These are phyloP conservation scores for Oropetium thomaeum DNA, from an alignment of 176 grass and related monocot genomes.

Conservation along the genomic window DNA sequence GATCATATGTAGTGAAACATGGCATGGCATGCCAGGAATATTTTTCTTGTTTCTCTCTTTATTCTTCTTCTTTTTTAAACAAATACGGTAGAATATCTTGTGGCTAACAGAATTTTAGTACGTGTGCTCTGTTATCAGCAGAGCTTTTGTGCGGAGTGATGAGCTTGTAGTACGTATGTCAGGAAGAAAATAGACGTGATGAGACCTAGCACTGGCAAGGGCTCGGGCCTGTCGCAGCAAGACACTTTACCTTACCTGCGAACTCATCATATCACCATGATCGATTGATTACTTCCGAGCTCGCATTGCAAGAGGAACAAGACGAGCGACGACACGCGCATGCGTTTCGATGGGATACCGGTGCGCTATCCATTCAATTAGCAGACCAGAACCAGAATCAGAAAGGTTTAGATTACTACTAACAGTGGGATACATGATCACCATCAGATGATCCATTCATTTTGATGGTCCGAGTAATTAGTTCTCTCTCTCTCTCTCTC, in stretches of 20 bases:
- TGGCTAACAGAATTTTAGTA: background rate
- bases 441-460: background rate
- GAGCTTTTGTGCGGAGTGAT: background rate
- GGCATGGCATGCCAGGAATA: too few relatives aligned
- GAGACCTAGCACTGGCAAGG: background rate
- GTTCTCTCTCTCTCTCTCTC: background rate
- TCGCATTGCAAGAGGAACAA: too few relatives aligned
- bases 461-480: background rate
- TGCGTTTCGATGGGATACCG: too few relatives aligned
- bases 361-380: background rate
- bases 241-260: background rate
- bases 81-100: background rate
- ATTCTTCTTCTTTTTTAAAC: background rate
- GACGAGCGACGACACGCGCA: background rate
- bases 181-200: background rate
- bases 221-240: background rate
- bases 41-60: background rate
- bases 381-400: background rate
- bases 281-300: background rate
- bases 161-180: background rate
- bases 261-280: background rate
- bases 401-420: background rate
- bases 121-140: background rate
- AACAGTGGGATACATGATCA: background rate
- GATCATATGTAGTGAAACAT: too few relatives aligned